Percentiles rank a stretch among this genome's conserved stretches.
These are phyloP conservation scores for Elsinoe fawcettii DNA, from an alignment of 2,329 filamentous ascomycete species.

Conservation along the genomic window DNA sequence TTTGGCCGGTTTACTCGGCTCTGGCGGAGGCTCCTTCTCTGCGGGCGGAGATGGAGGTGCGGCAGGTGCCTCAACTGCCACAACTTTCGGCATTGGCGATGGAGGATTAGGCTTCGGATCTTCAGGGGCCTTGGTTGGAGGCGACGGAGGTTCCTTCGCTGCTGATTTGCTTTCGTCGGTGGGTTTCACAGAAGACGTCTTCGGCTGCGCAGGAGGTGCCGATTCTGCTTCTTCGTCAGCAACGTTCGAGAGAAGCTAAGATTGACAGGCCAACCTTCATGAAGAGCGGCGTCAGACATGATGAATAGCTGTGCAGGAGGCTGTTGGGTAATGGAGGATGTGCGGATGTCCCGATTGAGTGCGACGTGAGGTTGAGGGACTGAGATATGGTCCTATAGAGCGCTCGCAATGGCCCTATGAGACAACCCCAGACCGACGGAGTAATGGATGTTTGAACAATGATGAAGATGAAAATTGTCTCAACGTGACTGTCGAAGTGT, in stretches of 20 bases:
- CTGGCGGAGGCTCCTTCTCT: not conserved
- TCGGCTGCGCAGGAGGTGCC: not conserved
- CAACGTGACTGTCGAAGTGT: not conserved
- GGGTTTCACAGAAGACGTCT: not conserved
- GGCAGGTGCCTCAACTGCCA: not conserved
- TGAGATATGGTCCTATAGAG: not conserved
- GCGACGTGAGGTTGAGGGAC: too few species aligned
- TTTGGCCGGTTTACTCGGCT: not conserved
- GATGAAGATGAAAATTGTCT: not conserved
- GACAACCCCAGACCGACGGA: not conserved
- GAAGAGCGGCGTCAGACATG: not conserved
- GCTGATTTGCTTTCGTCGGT: not conserved
- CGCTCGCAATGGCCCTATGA: not conserved
- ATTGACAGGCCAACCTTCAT: not conserved
- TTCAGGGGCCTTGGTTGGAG: not conserved
- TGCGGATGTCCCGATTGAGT: not conserved
- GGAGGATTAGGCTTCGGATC: conserved; percentile 7
- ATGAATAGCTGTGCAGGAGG: not conserved
- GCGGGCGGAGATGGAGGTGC: not conserved
- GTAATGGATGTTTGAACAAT: not conserved
- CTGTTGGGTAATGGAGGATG: too few species aligned
- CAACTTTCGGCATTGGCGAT: conserved; percentile 11
- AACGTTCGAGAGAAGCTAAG: not conserved
- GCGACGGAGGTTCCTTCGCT: conserved; percentile 7
- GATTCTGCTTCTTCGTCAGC: not conserved